A percentile compares a stretch with the other conserved stretches of the same genome.
phyloP scores from a whole-genome alignment of 1,284 basidiomycete genomes.

The Boletus mariae region DNA sequence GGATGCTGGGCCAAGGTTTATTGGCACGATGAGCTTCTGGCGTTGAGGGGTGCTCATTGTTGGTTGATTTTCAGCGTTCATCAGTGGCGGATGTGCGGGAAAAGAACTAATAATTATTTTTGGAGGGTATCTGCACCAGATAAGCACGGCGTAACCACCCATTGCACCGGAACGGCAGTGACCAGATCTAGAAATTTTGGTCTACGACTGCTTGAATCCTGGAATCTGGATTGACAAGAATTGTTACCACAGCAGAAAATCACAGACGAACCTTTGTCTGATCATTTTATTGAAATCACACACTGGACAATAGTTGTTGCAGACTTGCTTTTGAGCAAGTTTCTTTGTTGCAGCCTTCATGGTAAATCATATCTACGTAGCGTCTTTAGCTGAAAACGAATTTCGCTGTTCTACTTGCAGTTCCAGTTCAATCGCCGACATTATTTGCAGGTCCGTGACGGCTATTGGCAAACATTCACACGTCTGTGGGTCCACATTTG shows the following conservation, averaged over 20 bases:
- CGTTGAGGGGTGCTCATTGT: neutral
- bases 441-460: too few relatives aligned
- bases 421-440: neutral
- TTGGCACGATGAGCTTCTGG: slow-evolving; percentile 5
- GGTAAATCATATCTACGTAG: neutral
- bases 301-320: neutral
- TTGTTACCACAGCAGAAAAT: neutral
- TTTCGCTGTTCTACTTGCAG: neutral
- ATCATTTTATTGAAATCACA: neutral
- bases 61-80: neutral
- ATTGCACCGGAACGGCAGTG: neutral
- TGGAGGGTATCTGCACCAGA: neutral
- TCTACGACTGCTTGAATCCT: neutral
- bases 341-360: neutral
- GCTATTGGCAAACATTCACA: too few relatives aligned
- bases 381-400: neutral
- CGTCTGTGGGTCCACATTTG: neutral
- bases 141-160: neutral
- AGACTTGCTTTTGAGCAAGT: neutral
- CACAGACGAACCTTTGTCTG: neutral
- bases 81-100: neutral
- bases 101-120: neutral
- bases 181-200: neutral
- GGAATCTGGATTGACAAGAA: too few relatives aligned
- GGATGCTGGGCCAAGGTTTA: slow-evolving; percentile 6